These are phyloP conservation scores for Fusarium poae DNA, from an alignment of 2,329 filamentous ascomycete genomes.

Conservation along the genomic window DNA sequence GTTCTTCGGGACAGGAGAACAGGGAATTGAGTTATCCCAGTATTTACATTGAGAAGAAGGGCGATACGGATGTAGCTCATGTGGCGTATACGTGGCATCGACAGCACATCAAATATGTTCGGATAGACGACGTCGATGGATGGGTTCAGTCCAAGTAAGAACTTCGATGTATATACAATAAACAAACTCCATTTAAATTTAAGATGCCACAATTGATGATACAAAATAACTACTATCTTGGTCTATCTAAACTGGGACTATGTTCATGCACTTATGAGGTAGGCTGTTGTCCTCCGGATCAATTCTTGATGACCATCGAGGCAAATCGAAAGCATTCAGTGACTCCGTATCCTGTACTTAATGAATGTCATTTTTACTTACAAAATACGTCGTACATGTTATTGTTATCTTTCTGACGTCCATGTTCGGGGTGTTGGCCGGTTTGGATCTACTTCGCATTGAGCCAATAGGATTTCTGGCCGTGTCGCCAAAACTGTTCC, in stretches of 20 bases:
- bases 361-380: not conserved
- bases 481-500: rapidly evolving
- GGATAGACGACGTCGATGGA: constrained; percentile 46
- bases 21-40: constrained; percentile 60
- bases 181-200: too few species aligned
- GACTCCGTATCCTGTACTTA: rapidly evolving
- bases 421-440: constrained; percentile 15
- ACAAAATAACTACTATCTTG: too few species aligned
- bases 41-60: constrained; percentile 50
- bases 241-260: too few species aligned
- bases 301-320: not conserved
- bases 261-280: too few species aligned
- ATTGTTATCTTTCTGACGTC: not conserved
- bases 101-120: constrained; percentile 58
- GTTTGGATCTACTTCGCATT: rapidly evolving
- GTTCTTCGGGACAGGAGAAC: constrained; percentile 57
- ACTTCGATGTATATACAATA: not conserved
- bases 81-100: constrained; percentile 60
- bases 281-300: too few species aligned
- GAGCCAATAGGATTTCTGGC: constrained; percentile 15
- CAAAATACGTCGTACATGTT: not conserved
- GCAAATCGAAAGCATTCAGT: not conserved
- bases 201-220: too few species aligned
- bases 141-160: constrained; percentile 31
- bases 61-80: constrained; percentile 46